A percentile compares a stretch with the other conserved stretches of the same genome.
Conservation (phyloP, 345 rosid species). For the Abelmoschus esculentus region DNA sequence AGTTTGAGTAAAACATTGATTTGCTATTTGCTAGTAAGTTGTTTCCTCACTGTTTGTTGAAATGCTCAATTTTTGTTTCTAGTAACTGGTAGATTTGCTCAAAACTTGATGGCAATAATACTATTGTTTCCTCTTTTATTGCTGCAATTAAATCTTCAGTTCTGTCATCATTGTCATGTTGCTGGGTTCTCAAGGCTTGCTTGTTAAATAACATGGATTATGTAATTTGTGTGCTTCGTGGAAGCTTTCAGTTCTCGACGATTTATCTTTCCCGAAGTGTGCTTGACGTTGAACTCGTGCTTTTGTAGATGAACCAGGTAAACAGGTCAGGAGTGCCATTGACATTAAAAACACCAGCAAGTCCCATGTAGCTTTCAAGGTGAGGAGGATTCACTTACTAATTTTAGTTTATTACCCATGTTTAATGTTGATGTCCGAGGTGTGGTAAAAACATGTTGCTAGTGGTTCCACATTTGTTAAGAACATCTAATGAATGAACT, state of each 20-base stretch:
- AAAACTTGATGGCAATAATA: neutral
- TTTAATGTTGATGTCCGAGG: conserved; percentile 8
- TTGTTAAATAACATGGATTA: conserved; percentile 1
- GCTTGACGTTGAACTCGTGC: conserved; percentile 9
- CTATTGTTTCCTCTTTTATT: neutral
- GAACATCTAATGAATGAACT: neutral
- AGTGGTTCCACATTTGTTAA: neutral
- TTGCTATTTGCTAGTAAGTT: neutral
- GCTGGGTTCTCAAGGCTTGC: neutral
- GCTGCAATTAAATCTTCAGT: neutral
- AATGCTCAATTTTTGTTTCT: too few species aligned
- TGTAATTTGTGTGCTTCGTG: neutral
- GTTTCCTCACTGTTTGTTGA: too few species aligned
- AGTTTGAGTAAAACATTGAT: neutral
- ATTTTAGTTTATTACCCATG: neutral
- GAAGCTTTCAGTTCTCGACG: neutral
- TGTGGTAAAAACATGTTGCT: conserved; percentile 8
- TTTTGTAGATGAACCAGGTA: conserved; percentile 59
- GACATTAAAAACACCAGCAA: conserved; percentile 57
- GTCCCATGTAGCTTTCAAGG: conserved; percentile 71
- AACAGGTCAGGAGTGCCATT: conserved; percentile 63
- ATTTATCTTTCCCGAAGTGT: neutral
- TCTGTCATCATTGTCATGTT: neutral
- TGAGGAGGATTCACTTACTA: conserved; percentile 11
- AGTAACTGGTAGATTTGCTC: too few species aligned